phyloP scores from a whole-genome alignment of 2,329 filamentous ascomycete species.

The Cytospora piceicola region DNA sequence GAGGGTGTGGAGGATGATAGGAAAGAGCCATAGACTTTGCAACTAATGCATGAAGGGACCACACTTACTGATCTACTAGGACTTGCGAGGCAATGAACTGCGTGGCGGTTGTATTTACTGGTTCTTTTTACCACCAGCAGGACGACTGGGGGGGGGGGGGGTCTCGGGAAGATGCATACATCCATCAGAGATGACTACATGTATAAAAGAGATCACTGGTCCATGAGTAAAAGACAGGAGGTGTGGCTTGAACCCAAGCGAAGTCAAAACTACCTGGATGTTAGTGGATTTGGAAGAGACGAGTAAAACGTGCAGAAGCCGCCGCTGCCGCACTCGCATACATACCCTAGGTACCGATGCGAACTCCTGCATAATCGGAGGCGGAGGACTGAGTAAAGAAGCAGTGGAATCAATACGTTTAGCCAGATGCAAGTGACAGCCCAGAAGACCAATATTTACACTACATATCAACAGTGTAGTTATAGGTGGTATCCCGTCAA shows the following conservation, averaged over 20 bases:
- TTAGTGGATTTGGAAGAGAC: background rate
- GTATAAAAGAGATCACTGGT: background rate
- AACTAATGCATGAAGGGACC: background rate
- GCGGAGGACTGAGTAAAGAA: background rate
- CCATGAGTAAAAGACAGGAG: background rate
- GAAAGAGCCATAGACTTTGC: constrained; percentile 3
- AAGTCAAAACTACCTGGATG: background rate
- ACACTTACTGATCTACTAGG: background rate
- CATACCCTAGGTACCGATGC: background rate
- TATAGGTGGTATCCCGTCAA: background rate
- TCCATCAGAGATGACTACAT: background rate
- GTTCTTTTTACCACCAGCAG: too few relatives aligned
- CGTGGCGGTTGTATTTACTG: background rate
- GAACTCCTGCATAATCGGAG: constrained; percentile 5
- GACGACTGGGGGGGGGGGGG: background rate
- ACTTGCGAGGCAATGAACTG: background rate
- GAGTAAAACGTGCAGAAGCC: constrained; percentile 5
- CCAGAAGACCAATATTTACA: background rate
- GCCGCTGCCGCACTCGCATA: constrained; percentile 1
- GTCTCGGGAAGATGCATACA: constrained; percentile 15
- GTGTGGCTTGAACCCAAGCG: background rate
- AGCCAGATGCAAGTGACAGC: background rate
- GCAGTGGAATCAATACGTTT: background rate
- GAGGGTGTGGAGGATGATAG: constrained; percentile 7
- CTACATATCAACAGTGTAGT: background rate